phyloP scores from a whole-genome alignment of 1,139 yeast species.

The Hyphopichia pseudoburtonii region DNA sequence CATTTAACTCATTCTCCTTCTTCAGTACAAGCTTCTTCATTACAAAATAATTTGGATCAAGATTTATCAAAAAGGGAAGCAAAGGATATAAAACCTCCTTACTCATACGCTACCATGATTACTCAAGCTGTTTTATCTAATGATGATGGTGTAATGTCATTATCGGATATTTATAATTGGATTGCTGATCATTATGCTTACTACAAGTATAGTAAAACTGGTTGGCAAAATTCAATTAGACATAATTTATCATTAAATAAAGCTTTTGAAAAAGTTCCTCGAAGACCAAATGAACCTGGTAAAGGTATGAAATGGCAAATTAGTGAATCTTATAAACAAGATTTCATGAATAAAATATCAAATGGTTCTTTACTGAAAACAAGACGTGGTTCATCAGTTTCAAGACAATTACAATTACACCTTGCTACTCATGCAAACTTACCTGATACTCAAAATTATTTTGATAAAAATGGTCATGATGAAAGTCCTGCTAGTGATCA shows the following conservation, averaged over 20 bases:
- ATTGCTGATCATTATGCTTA: conserved; percentile 85
- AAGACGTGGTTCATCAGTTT: conserved; percentile 77
- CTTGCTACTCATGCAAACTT: conserved; percentile 67
- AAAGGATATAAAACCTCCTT: conserved; percentile 93
- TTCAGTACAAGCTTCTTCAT: conserved; percentile 40
- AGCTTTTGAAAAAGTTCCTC: conserved; percentile 86
- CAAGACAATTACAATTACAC: conserved; percentile 74
- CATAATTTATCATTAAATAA: conserved; percentile 60
- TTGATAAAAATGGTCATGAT: conserved; percentile 21
- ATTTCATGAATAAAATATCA: conserved; percentile 75
- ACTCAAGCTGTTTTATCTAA: conserved; percentile 94
- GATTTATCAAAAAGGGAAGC: conserved; percentile 88
- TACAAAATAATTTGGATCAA: conserved; percentile 54
- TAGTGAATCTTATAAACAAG: conserved; percentile 78
- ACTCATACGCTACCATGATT: conserved; percentile 96
- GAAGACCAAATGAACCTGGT: conserved; percentile 95
- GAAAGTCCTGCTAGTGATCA: conserved; percentile 15
- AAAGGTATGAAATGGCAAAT: conserved; percentile 99
- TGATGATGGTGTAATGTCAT: conserved; percentile 81
- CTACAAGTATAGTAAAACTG: conserved; percentile 89
- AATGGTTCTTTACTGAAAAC: conserved; percentile 72
- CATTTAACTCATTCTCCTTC: conserved; percentile 41
- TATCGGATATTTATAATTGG: conserved; percentile 91
- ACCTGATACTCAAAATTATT: conserved; percentile 50
- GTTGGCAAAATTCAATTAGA: conserved; percentile 68